These are phyloP conservation scores for Fonsecaea nubica DNA, from an alignment of 2,329 filamentous ascomycete species.

Conservation along the genomic window DNA sequence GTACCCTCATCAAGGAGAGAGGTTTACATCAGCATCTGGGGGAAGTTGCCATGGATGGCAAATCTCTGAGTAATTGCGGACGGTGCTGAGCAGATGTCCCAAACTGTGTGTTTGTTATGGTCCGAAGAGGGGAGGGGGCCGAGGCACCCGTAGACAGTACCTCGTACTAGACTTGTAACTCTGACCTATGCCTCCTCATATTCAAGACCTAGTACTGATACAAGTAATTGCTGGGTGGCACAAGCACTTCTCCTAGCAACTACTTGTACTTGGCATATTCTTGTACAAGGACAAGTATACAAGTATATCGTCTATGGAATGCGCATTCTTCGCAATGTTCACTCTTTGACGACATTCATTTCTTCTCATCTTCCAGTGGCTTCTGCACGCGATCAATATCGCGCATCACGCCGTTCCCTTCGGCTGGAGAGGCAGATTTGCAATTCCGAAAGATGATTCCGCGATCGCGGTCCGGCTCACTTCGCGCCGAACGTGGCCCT, in stretches of 20 bases:
- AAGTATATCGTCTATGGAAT: too few species aligned
- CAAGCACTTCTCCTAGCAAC: too few species aligned
- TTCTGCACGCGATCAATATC: not conserved
- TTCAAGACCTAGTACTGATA: too few species aligned
- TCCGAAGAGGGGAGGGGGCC: not conserved
- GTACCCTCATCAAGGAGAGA: too few species aligned
- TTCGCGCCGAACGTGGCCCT: not conserved
- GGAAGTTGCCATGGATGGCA: not conserved
- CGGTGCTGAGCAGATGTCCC: not conserved
- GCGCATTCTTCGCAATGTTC: not conserved
- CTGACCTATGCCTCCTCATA: too few species aligned
- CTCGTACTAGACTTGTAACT: too few species aligned
- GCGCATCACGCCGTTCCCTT: not conserved
- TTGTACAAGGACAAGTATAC: too few species aligned
- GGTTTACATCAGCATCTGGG: constrained; percentile 6
- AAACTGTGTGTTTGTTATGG: constrained; percentile 1
- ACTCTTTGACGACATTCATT: not conserved
- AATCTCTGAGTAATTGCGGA: not conserved
- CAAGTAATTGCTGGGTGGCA: too few species aligned
- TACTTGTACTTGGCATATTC: too few species aligned
- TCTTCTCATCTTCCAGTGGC: not conserved
- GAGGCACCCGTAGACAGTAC: not conserved
- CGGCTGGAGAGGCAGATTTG: not conserved
- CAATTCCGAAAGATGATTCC: constrained; percentile 1
- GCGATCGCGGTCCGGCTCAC: constrained; percentile 1